Conservation (phyloP, 2,329 filamentous ascomycete genomes). For the Gnomoniopsis sp. region DNA sequence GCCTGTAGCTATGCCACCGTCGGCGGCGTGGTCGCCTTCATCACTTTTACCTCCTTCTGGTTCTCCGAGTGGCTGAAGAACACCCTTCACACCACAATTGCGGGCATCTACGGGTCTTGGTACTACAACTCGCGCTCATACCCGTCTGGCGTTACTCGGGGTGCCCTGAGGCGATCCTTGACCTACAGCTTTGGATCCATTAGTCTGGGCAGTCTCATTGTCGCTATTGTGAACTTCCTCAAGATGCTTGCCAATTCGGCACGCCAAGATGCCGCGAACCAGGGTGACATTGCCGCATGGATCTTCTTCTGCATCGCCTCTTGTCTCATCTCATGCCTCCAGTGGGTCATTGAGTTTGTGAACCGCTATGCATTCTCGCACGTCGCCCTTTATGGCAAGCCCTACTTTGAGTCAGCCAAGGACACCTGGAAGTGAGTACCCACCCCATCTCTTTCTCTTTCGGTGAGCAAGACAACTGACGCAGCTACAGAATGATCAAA, state of each 20-base stretch:
- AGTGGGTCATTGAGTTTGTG: slow-evolving; percentile 85
- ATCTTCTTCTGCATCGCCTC: slow-evolving; percentile 72
- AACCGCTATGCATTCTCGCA: slow-evolving; percentile 93
- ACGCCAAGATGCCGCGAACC: slow-evolving; percentile 57
- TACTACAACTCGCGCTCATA: slow-evolving; percentile 75
- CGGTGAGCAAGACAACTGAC: background rate
- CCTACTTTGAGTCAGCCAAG: slow-evolving; percentile 82
- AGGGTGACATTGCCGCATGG: slow-evolving; percentile 65
- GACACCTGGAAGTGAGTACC: slow-evolving; percentile 70
- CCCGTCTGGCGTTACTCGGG: slow-evolving; percentile 74
- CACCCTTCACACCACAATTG: slow-evolving; percentile 82
- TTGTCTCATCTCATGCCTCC: slow-evolving; percentile 72
- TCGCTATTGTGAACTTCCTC: slow-evolving; percentile 83
- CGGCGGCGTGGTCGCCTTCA: slow-evolving; percentile 79
- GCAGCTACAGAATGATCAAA: slow-evolving; percentile 69
- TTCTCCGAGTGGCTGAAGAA: slow-evolving; percentile 92
- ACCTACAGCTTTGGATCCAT: slow-evolving; percentile 95
- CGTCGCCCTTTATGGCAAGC: slow-evolving; percentile 88
- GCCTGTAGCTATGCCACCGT: slow-evolving; percentile 73
- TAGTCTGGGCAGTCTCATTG: slow-evolving; percentile 77
- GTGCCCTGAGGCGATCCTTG: slow-evolving; percentile 75
- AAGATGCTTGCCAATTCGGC: slow-evolving; percentile 81
- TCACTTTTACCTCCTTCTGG: slow-evolving; percentile 93
- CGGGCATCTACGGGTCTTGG: slow-evolving; percentile 89
- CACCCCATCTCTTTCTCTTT: background rate